phyloP scores from a whole-genome alignment of 345 rosid genomes.

The Populus euphratica region DNA sequence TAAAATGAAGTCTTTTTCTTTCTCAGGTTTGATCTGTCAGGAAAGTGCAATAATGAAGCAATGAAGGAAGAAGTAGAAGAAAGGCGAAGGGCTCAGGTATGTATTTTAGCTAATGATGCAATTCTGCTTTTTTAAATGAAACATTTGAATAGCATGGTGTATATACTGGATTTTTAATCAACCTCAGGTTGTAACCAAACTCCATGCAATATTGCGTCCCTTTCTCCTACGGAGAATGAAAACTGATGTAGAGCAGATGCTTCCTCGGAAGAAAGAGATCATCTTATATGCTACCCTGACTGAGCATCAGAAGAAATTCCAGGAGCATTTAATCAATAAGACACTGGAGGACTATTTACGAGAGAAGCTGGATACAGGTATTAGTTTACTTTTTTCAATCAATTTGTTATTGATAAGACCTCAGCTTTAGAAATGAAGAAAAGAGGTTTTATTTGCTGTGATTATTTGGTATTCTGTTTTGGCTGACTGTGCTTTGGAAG shows the following conservation, averaged over 20 bases:
- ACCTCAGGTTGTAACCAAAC: slow-evolving; percentile 80
- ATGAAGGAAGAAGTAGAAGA: slow-evolving; percentile 67
- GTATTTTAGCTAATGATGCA: slow-evolving; percentile 9
- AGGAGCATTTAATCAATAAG: slow-evolving; percentile 72
- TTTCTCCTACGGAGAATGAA: slow-evolving; percentile 95
- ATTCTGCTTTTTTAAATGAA: background rate
- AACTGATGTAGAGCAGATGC: slow-evolving; percentile 82
- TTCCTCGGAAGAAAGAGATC: slow-evolving; percentile 91
- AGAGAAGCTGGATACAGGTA: slow-evolving; percentile 51
- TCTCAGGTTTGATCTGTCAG: slow-evolving; percentile 87
- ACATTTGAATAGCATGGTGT: slow-evolving; percentile 3
- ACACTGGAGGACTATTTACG: slow-evolving; percentile 61
- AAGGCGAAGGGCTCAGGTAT: slow-evolving; percentile 73
- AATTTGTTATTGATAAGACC: background rate
- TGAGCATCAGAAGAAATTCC: slow-evolving; percentile 74
- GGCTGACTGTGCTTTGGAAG: background rate
- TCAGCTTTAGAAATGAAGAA: background rate
- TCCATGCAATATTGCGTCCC: slow-evolving; percentile 88
- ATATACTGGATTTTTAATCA: slow-evolving; percentile 14
- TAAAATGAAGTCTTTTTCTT: background rate
- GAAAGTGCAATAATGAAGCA: slow-evolving; percentile 46
- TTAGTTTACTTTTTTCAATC: background rate
- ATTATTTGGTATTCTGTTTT: background rate
- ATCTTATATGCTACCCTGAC: slow-evolving; percentile 85
- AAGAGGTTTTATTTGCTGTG: background rate